Evolutionary conservation across 352 stramenopile species (phyloP).

Genomic region (Phytophthora citricola): DNA sequence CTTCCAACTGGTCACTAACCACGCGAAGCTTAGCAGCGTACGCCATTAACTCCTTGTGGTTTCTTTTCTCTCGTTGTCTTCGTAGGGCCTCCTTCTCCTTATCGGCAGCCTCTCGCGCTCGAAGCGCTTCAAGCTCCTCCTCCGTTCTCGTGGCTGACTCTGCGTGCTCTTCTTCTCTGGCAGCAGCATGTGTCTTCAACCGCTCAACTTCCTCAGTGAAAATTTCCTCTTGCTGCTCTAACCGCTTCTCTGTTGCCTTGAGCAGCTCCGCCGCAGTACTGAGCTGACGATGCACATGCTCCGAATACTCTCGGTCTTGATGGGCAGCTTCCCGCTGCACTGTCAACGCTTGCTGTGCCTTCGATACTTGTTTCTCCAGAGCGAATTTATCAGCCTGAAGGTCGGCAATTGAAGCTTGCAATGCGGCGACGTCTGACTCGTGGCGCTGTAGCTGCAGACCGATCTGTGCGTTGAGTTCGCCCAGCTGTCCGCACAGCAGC

Average conservation of each 20-base stretch:
- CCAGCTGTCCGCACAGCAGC: slow-evolving; percentile 69
- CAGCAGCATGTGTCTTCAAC: slow-evolving; percentile 22
- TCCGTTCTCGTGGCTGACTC: slow-evolving; percentile 21
- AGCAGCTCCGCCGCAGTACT: slow-evolving; percentile 64
- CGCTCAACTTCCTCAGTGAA: slow-evolving; percentile 31
- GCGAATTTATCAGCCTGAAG: slow-evolving; percentile 50
- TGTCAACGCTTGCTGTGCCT: slow-evolving; percentile 28
- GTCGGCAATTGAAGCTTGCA: slow-evolving; percentile 47
- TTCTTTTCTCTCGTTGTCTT: slow-evolving; percentile 31
- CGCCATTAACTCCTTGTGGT: slow-evolving; percentile 37
- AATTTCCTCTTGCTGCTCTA: slow-evolving; percentile 46
- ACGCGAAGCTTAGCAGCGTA: slow-evolving; percentile 31
- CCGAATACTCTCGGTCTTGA: slow-evolving; percentile 65
- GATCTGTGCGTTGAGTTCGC: slow-evolving; percentile 75
- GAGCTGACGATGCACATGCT: slow-evolving; percentile 67
- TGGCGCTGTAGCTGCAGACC: slow-evolving; percentile 73
- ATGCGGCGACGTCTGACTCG: slow-evolving; percentile 61
- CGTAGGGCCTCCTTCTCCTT: slow-evolving; percentile 40
- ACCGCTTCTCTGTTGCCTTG: slow-evolving; percentile 56
- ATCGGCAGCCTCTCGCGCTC: slow-evolving; percentile 4
- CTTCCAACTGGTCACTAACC: slow-evolving; percentile 43
- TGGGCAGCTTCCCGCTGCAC: slow-evolving; percentile 22
- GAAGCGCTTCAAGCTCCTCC: slow-evolving; percentile 28
- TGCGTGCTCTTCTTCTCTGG: slow-evolving; percentile 5
- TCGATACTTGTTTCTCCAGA: slow-evolving; percentile 31